Evolutionary conservation across 225 moss, liverwort and hornwort genomes (phyloP).

Genomic region (Anthoceros angustus): DNA sequence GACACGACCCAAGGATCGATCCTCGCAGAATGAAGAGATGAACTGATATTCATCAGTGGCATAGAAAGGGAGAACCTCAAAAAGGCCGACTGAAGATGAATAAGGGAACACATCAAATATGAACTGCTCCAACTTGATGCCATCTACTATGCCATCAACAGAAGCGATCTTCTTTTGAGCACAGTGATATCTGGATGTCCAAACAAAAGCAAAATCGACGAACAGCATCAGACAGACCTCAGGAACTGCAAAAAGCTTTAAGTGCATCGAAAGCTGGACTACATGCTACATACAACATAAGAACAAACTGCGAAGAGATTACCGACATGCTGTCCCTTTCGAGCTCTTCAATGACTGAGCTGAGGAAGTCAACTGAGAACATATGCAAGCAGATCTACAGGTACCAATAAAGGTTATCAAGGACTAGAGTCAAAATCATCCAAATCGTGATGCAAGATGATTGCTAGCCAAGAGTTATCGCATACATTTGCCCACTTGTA

Average conservation of each 20-base stretch:
- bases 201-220: neutral
- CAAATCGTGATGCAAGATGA: neutral
- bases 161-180: slow-evolving; percentile 33
- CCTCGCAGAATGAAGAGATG: too few species aligned
- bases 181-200: slow-evolving; percentile 21
- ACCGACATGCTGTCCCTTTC: slow-evolving; percentile 53
- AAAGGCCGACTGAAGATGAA: slow-evolving; percentile 28
- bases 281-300: neutral
- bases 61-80: slow-evolving; percentile 18
- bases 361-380: slow-evolving; percentile 36
- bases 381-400: slow-evolving; percentile 32
- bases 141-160: slow-evolving; percentile 17
- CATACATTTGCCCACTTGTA: slow-evolving; percentile 37
- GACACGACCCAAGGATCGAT: neutral
- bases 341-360: slow-evolving; percentile 24
- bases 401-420: neutral
- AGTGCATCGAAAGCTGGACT: neutral
- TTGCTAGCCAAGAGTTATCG: neutral
- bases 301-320: slow-evolving; percentile 17
- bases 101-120: slow-evolving; percentile 32
- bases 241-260: slow-evolving; percentile 1
- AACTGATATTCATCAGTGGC: neutral
- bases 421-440: neutral
- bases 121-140: slow-evolving; percentile 33
- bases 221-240: neutral